phyloP scores from a whole-genome alignment of 2,329 filamentous ascomycete genomes.

The Aspergillus cejpii region DNA sequence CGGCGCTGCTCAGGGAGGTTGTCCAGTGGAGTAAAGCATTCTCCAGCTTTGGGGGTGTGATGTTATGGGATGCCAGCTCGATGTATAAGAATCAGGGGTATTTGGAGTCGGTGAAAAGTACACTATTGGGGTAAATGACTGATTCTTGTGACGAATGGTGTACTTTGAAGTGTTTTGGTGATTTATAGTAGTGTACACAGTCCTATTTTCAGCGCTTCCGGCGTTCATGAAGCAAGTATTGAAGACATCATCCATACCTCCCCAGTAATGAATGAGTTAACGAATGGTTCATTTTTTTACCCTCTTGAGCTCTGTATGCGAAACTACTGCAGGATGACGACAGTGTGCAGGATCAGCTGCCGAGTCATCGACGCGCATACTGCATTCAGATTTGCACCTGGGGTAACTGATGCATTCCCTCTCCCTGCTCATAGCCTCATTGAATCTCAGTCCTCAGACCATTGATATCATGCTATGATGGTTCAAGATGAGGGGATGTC shows the following conservation, averaged over 20 bases:
- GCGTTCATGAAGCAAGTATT: neutral
- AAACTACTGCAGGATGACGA: neutral
- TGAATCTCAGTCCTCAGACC: no score
- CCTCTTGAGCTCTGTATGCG: neutral
- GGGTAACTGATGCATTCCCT: no score
- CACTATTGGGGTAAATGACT: conserved; percentile 8
- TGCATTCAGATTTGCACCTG: no score
- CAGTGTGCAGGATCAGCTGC: neutral
- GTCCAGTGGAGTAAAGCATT: conserved; percentile 52
- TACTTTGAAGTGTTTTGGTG: neutral
- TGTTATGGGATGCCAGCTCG: conserved; percentile 64
- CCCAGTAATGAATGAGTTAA: neutral
- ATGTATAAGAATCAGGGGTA: conserved; percentile 54
- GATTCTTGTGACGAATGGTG: no score
- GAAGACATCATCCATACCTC: neutral
- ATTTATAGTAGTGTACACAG: neutral
- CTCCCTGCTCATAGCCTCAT: no score
- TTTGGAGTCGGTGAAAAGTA: conserved; percentile 41
- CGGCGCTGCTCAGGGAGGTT: conserved; percentile 43
- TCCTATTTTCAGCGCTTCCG: neutral
- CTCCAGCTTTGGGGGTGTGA: conserved; percentile 58
- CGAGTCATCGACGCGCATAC: no score
- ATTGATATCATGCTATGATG: no score
- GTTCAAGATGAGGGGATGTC: no score
- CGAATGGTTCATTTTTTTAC: neutral